Evolutionary conservation across 2,329 filamentous ascomycete species (phyloP), one percentile per base, ranked within the genome.

Genomic region (Cordyceps cicadae): DNA sequence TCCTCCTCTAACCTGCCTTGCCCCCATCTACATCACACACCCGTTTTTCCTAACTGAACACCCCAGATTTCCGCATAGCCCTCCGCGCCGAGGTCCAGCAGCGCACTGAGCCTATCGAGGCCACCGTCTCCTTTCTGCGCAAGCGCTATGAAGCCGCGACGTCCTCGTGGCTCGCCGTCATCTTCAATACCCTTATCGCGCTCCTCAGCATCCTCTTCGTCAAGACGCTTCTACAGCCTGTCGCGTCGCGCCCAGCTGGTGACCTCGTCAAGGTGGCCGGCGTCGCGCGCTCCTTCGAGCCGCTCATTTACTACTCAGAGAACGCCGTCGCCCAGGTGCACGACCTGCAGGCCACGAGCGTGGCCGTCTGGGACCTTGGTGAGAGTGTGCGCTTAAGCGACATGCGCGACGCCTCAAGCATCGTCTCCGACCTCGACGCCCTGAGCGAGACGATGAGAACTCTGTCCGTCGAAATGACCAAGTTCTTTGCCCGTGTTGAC

Each of bases 291-390:
- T 91, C 91, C 11, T 96, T 97, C 69, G 93, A 97, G 72, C 93
- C 93, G 6, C 81, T 97, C 50, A 95, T 97, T 64, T 94, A 94
- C 76, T 96, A 95, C 71, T 96, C 92, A 0, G 92, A 97, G 69
- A 89, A 92, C 70, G 92, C 92, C 9, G 87, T 92, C 49, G 83
- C 87, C 43, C 92, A 96, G 70, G 91, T 96, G 46, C 87, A 88
- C 62, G 90, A 95, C 64, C 78, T 97, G 54, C 92, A 96, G 72
- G 91, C 94, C 59, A 96, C 92, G 0, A 90, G 92, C 49, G 87
- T 96, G 37, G 93, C 93, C 0, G 92, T 97, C 29, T 96, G 92
- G 90, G 93, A 97, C 71, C 81, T 97, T 6, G 89, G 91, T 62
- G 93, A 97, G 79, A 95, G 88, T 65, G 89, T 97, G 60, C 85